These are phyloP conservation scores for Phytopythium mirpurense DNA, from an alignment of 352 stramenopile species.

Conservation along the genomic window DNA sequence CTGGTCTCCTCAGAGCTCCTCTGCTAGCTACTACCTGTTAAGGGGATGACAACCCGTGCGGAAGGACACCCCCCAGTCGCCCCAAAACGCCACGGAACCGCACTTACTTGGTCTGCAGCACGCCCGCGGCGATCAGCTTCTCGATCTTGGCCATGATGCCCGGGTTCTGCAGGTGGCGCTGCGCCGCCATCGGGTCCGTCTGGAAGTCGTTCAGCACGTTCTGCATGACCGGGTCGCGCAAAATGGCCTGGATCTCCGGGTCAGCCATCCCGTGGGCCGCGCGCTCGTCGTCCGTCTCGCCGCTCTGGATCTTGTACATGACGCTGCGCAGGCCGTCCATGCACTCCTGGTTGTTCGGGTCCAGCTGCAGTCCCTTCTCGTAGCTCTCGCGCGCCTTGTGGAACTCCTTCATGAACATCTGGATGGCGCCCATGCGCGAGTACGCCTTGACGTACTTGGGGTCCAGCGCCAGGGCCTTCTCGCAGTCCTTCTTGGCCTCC, in stretches of 20 bases:
- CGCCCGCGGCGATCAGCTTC: conserved; percentile 97
- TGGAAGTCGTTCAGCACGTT: conserved; percentile 98
- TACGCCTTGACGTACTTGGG: conserved; percentile 99
- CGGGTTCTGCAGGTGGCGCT: conserved; percentile 93
- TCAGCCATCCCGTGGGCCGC: conserved; percentile 97
- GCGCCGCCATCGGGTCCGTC: conserved; percentile 89
- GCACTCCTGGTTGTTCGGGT: conserved; percentile 95
- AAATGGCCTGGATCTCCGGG: conserved; percentile 98
- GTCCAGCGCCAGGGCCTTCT: conserved; percentile 98
- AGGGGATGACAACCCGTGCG: no score
- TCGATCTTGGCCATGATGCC: conserved; percentile 97
- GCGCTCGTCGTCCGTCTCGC: conserved; percentile 95
- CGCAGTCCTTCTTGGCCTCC: conserved; percentile 91
- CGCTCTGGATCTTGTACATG: conserved; percentile 91
- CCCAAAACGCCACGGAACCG: no score
- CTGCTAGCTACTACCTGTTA: background rate
- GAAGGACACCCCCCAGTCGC: no score
- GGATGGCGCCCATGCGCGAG: conserved; percentile 97
- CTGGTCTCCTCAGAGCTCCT: no score
- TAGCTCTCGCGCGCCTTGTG: conserved; percentile 98
- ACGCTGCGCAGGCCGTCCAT: conserved; percentile 95
- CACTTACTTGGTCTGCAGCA: conserved; percentile 92
- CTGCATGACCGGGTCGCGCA: conserved; percentile 97
- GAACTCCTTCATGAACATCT: conserved; percentile 99
- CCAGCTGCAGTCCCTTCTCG: conserved; percentile 93